Conservation (phyloP, 768 basidiomycete species). For the Leucocoprinus sp. region DNA sequence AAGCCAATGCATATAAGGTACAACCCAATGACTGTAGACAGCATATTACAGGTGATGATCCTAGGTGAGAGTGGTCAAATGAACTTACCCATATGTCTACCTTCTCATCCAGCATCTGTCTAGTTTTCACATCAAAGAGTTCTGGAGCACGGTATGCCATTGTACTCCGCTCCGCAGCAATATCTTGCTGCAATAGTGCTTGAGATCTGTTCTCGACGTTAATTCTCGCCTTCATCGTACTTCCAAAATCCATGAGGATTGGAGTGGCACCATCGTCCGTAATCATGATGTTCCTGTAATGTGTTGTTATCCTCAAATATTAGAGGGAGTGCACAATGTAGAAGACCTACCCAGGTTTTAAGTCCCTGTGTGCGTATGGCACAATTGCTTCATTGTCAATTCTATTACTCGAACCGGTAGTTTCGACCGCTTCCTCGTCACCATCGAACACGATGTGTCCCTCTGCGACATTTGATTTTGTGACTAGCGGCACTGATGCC, state of each 20-base stretch:
- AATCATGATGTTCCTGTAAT: constrained; percentile 86
- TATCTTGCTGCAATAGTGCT: constrained; percentile 89
- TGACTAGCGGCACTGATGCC: constrained; percentile 50
- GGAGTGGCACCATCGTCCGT: constrained; percentile 82
- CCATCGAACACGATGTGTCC: constrained; percentile 70
- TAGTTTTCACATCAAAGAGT: constrained; percentile 95
- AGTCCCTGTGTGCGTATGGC: constrained; percentile 93
- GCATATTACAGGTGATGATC: neutral
- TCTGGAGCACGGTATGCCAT: constrained; percentile 99
- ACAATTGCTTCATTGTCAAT: constrained; percentile 49
- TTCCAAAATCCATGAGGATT: constrained; percentile 98
- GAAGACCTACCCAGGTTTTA: constrained; percentile 82
- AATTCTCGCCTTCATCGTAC: constrained; percentile 79
- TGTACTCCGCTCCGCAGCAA: constrained; percentile 95
- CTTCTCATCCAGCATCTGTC: constrained; percentile 79
- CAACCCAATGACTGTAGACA: constrained; percentile 82
- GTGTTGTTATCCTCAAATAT: neutral
- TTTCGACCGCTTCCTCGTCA: constrained; percentile 58
- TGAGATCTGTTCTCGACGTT: constrained; percentile 74
- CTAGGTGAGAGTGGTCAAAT: neutral
- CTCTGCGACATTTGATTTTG: constrained; percentile 40
- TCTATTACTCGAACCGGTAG: constrained; percentile 23
- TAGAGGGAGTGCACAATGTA: neutral
- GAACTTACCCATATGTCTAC: constrained; percentile 94
- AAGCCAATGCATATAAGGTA: constrained; percentile 89